Evolutionary conservation across 306 rosid species (phyloP).

Genomic region (Quillaja saponaria): DNA sequence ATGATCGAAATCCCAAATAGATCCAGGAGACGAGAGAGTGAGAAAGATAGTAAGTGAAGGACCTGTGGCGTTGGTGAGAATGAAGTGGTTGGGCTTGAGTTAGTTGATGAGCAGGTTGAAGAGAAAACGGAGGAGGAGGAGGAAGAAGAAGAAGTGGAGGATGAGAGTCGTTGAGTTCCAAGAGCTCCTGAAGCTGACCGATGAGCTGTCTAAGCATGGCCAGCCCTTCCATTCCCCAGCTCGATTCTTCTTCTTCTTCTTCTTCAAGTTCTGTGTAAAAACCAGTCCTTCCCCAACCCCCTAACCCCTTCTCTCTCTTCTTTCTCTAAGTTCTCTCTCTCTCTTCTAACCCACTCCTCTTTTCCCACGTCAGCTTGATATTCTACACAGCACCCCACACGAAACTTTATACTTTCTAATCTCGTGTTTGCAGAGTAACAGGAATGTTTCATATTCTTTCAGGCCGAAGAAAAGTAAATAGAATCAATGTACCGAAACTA

Average conservation of each 20-base stretch:
- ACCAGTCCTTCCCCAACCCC: slow-evolving; percentile 24
- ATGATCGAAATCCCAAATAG: slow-evolving; percentile 25
- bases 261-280: not conserved
- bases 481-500: slow-evolving; percentile 9
- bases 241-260: not conserved
- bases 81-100: slow-evolving; percentile 33
- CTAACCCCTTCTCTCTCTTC: slow-evolving; percentile 11
- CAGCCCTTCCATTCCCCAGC: slow-evolving; percentile 69
- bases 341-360: slow-evolving; percentile 9
- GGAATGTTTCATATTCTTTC: no score
- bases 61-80: slow-evolving; percentile 54
- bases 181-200: slow-evolving; percentile 75
- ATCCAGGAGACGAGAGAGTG: slow-evolving; percentile 31
- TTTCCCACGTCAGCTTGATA: slow-evolving; percentile 38
- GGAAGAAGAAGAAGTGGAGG: slow-evolving; percentile 20
- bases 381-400: slow-evolving; percentile 37
- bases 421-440: no score
- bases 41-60: slow-evolving; percentile 20
- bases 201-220: slow-evolving; percentile 83
- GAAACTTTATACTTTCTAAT: slow-evolving; percentile 27
- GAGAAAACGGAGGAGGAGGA: slow-evolving; percentile 22
- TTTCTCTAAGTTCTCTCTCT: slow-evolving; percentile 16
- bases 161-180: slow-evolving; percentile 48
- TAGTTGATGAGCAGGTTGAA: slow-evolving; percentile 32
- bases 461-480: no score